Conservation (phyloP, 345 rosid species). For the Citrus hindsii region DNA sequence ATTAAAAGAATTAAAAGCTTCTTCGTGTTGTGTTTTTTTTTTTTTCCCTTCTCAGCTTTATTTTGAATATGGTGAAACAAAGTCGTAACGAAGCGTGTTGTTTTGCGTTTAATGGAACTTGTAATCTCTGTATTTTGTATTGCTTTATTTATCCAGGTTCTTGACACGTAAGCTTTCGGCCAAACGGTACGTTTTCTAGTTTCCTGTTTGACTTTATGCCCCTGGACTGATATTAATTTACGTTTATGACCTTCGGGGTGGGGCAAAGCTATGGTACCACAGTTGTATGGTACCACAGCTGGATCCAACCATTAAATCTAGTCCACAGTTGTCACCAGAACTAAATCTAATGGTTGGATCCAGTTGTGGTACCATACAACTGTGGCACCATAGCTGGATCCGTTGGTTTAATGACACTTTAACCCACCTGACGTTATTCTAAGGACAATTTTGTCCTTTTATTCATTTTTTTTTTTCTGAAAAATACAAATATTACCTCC, state of each 20-base stretch:
- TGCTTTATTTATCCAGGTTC: not conserved
- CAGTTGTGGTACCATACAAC: no score
- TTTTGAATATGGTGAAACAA: not conserved
- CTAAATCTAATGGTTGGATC: no score
- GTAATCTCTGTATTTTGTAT: not conserved
- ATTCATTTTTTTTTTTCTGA: not conserved
- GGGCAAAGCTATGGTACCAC: no score
- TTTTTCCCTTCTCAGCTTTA: no score
- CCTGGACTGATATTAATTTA: not conserved
- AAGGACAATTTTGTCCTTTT: not conserved
- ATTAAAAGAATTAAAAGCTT: no score
- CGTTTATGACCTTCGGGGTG: not conserved
- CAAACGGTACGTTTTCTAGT: slow-evolving; percentile 5
- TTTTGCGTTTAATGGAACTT: not conserved
- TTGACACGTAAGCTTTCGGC: slow-evolving; percentile 2
- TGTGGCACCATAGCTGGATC: no score
- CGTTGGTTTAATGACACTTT: not conserved
- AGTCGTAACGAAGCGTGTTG: not conserved
- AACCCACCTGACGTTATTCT: not conserved
- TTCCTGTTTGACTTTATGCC: not conserved
- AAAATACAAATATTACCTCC: not conserved
- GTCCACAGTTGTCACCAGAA: no score
- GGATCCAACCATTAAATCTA: no score
- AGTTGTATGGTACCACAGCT: no score
- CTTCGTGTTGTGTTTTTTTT: no score